Percentiles rank a stretch among this genome's conserved stretches.
Evolutionary conservation across 495 filamentous ascomycete species (phyloP).

Genomic region (Tuber magnatum): DNA sequence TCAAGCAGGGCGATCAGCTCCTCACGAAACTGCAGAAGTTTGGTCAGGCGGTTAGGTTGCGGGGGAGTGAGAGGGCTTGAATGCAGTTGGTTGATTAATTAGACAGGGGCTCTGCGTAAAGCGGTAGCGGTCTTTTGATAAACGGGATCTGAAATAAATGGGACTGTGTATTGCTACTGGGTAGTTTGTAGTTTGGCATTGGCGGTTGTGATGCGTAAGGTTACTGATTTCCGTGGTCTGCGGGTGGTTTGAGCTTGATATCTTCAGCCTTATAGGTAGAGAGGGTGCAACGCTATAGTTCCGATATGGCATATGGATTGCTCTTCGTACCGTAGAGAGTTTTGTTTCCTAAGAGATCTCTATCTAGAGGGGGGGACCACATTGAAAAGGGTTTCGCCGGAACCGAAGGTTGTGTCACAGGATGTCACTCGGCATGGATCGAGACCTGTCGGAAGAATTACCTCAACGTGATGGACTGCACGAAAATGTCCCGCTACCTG

Average conservation of each 20-base stretch:
- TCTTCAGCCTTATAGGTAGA: not conserved
- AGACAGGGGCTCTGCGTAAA: not conserved
- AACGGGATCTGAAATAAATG: not conserved
- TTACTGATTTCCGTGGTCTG: not conserved
- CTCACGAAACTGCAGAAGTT: constrained; percentile 99
- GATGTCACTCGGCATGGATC: not conserved
- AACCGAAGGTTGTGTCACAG: not conserved
- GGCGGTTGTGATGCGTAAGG: not conserved
- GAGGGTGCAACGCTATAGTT: not conserved
- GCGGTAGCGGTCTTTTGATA: not conserved
- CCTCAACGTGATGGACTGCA: too few relatives aligned
- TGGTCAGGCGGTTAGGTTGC: constrained; percentile 85
- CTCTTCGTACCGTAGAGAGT: not conserved
- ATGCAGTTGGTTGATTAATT: constrained; percentile 3
- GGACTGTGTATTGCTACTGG: not conserved
- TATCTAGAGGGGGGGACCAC: not conserved
- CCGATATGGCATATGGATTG: not conserved
- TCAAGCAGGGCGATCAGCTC: constrained; percentile 91
- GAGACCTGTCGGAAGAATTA: not conserved
- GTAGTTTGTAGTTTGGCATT: not conserved
- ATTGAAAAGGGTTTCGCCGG: not conserved
- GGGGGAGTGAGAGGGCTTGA: constrained; percentile 81
- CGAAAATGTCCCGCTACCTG: too few relatives aligned
- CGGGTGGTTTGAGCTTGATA: not conserved
- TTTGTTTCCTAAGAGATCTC: not conserved